These are phyloP conservation scores for Tubosaeta brunneosetosa DNA, from an alignment of 768 basidiomycete species.

Conservation along the genomic window DNA sequence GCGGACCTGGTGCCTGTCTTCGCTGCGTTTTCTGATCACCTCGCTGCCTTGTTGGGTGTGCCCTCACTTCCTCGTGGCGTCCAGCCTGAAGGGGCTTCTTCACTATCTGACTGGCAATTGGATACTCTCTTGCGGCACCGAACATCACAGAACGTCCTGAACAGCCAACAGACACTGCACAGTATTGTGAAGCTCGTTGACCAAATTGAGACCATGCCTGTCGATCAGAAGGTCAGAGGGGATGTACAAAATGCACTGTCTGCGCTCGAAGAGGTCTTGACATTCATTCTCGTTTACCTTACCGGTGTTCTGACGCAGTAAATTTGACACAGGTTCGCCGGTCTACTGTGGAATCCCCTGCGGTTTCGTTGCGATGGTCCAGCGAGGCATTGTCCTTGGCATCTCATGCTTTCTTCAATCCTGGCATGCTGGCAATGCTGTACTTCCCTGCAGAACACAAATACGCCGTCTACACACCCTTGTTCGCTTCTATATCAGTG, in stretches of 20 bases:
- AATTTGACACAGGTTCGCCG: conserved; percentile 21
- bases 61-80: conserved; percentile 54
- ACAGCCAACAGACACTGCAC: conserved; percentile 66
- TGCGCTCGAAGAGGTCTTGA: conserved; percentile 66
- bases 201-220: conserved; percentile 90
- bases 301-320: conserved; percentile 6
- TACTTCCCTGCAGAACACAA: conserved; percentile 99
- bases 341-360: conserved; percentile 17
- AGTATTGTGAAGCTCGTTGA: conserved; percentile 83
- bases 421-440: conserved; percentile 90
- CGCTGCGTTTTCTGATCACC: conserved; percentile 61
- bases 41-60: conserved; percentile 78
- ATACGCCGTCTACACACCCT: conserved; percentile 92
- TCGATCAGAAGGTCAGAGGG: conserved; percentile 67
- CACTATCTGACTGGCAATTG: conserved; percentile 72
- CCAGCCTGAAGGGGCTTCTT: conserved; percentile 19
- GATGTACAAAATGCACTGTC: conserved; percentile 68
- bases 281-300: background rate
- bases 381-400: conserved; percentile 59
- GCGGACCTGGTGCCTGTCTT: conserved; percentile 51
- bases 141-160: conserved; percentile 60
- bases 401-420: conserved; percentile 92
- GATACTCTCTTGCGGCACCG: conserved; percentile 72
- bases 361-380: conserved; percentile 51
- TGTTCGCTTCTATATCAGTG: conserved; percentile 88